phyloP scores from a whole-genome alignment of 805 yeast species.

The Candida parachauliodes region DNA sequence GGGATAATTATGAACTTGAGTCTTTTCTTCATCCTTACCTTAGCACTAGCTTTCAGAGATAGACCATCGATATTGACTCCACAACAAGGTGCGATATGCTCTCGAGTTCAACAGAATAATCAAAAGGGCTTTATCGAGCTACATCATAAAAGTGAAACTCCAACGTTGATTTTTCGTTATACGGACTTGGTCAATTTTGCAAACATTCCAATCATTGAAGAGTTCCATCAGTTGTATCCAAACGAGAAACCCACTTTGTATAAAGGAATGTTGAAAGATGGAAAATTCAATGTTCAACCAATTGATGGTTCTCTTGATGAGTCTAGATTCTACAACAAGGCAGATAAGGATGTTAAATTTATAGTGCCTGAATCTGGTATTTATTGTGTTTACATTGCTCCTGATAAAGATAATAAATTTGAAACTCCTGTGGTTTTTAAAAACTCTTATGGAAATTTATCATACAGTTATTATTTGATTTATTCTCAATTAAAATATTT shows the following conservation, averaged over 20 bases:
- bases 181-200: constrained; percentile 19
- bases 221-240: constrained; percentile 11
- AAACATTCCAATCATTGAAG: constrained; percentile 15
- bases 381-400: constrained; percentile 30
- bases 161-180: constrained; percentile 23
- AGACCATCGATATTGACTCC: constrained; percentile 1
- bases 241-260: constrained; percentile 9
- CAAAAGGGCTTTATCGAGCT: constrained; percentile 11
- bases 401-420: constrained; percentile 14
- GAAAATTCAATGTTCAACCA: constrained; percentile 13
- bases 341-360: constrained; percentile 11
- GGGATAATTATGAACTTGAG: neutral
- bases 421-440: constrained; percentile 18
- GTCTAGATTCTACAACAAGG: constrained; percentile 12
- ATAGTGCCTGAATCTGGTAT: constrained; percentile 20
- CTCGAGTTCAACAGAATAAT: constrained; percentile 6
- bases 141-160: constrained; percentile 15
- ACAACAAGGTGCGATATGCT: constrained; percentile 5
- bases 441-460: constrained; percentile 24
- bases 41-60: constrained; percentile 2
- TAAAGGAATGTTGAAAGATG: constrained; percentile 9
- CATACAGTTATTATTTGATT: constrained; percentile 13
- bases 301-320: too few species aligned
- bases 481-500: constrained; percentile 16
- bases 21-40: neutral